These are phyloP conservation scores for Galeopsis tetrahit DNA, from an alignment of 257 asterid genomes.

Conservation along the genomic window DNA sequence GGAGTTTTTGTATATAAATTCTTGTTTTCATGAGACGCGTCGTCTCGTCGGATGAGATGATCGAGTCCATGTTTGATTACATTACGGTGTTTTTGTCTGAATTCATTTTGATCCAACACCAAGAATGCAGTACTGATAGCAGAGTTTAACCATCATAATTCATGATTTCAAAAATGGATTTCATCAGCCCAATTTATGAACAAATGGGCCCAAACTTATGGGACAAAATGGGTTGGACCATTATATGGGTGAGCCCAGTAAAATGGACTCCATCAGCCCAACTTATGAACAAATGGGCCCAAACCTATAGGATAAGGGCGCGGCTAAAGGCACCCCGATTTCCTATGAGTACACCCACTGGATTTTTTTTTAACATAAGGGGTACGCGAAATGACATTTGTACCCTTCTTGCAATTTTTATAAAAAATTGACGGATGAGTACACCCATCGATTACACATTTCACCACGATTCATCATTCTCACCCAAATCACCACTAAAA, in stretches of 20 bases:
- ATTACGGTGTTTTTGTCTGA: slow-evolving; percentile 1
- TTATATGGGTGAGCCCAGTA: neutral
- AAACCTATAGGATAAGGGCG: too few species aligned
- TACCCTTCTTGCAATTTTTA: too few species aligned
- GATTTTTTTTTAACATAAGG: too few species aligned
- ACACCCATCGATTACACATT: too few species aligned
- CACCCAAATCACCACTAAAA: too few species aligned
- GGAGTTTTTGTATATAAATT: slow-evolving; percentile 33
- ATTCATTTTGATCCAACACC: neutral
- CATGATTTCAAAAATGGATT: neutral
- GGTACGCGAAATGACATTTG: too few species aligned
- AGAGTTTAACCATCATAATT: neutral
- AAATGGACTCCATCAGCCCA: neutral
- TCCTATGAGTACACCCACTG: too few species aligned
- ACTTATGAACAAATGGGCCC: too few species aligned
- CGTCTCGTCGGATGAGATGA: neutral
- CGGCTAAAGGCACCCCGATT: too few species aligned
- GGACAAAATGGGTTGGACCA: neutral
- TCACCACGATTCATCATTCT: too few species aligned
- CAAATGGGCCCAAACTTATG: neutral
- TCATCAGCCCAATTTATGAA: neutral
- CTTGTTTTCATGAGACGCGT: slow-evolving; percentile 15
- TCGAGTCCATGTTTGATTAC: neutral
- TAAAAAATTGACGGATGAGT: too few species aligned
- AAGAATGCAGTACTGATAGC: neutral